Conservation (phyloP, 2,329 filamentous ascomycete genomes). For the Thelonectria rubi region DNA sequence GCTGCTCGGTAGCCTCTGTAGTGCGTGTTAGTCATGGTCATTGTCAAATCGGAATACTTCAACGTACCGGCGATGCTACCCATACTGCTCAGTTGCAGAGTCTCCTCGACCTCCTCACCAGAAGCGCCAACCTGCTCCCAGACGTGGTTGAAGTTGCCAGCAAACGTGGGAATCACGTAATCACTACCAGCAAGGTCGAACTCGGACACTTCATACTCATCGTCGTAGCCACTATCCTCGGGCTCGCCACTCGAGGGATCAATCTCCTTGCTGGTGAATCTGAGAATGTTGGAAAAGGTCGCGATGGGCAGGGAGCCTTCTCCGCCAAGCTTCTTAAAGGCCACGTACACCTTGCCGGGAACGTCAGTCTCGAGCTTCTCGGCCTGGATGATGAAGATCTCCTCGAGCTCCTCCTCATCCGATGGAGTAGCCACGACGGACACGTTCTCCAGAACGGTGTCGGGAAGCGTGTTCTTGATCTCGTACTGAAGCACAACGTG, state of each 20-base stretch:
- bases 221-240: constrained; percentile 91
- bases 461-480: constrained; percentile 94
- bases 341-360: constrained; percentile 93
- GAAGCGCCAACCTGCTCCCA: constrained; percentile 94
- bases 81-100: constrained; percentile 83
- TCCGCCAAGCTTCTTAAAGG: constrained; percentile 84
- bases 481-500: constrained; percentile 96
- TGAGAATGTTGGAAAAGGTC: constrained; percentile 90
- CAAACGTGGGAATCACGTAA: constrained; percentile 92
- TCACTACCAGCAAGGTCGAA: constrained; percentile 91
- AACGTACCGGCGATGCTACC: constrained; percentile 90
- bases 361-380: constrained; percentile 84
- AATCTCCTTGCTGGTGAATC: constrained; percentile 98
- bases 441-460: constrained; percentile 89
- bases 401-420: constrained; percentile 84
- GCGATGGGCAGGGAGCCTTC: constrained; percentile 80
- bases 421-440: constrained; percentile 81
- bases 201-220: constrained; percentile 97
- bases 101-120: constrained; percentile 91
- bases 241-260: constrained; percentile 93
- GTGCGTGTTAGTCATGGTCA: constrained; percentile 36
- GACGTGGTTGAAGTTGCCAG: constrained; percentile 92
- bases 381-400: constrained; percentile 93
- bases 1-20: constrained; percentile 89
- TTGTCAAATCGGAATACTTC: background rate